These are phyloP conservation scores for Nannochloropsis granulata DNA, from an alignment of 108 stramenopile species.

Conservation along the genomic window DNA sequence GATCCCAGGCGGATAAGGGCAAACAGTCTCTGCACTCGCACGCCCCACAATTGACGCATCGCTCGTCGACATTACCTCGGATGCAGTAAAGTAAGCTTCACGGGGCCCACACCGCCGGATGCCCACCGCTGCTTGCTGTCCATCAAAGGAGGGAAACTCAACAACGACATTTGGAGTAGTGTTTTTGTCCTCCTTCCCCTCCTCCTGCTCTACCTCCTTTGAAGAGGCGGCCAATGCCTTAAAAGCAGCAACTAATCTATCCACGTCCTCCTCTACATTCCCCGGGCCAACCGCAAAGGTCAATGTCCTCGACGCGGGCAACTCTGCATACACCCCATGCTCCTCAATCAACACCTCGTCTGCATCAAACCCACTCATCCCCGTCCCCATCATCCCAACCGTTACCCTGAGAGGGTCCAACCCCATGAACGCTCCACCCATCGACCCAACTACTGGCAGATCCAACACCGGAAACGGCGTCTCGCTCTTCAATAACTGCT, in stretches of 20 bases:
- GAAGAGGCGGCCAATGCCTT: not conserved
- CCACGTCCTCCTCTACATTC: not conserved
- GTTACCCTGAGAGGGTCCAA: constrained; percentile 13
- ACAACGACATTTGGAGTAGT: not conserved
- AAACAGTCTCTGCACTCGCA: constrained; percentile 32
- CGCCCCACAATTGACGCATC: constrained; percentile 10
- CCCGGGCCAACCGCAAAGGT: constrained; percentile 17
- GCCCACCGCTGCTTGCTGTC: not conserved
- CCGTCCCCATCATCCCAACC: not conserved
- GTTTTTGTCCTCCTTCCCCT: not conserved
- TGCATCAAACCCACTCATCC: constrained; percentile 11
- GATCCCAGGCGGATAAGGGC: constrained; percentile 31
- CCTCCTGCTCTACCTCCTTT: no score
- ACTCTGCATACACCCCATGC: constrained; percentile 15
- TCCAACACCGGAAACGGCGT: constrained; percentile 4
- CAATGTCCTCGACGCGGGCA: constrained; percentile 1
- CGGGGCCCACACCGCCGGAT: not conserved
- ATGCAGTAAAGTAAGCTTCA: constrained; percentile 11
- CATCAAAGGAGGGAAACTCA: not conserved
- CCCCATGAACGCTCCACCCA: not conserved
- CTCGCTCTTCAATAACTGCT: not conserved
- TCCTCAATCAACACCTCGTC: constrained; percentile 17
- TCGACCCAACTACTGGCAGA: not conserved
- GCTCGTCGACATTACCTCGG: constrained; percentile 8
- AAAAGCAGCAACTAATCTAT: not conserved